Conservation (phyloP, 441 rosid species). For the Pelargonium cotyledonis region DNA sequence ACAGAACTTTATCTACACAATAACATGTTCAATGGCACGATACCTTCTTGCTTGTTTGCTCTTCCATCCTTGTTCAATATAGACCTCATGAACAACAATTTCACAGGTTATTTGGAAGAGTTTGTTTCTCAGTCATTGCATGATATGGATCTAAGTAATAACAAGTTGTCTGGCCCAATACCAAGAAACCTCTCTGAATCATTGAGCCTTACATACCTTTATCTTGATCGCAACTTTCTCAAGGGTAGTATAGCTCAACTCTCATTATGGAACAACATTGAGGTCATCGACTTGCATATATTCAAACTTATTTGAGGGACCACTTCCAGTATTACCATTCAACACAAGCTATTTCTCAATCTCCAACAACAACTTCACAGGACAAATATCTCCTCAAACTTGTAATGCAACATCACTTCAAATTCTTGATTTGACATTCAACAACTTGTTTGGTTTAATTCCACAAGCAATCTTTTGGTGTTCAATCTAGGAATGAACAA, state of each 20-base stretch:
- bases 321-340: background rate
- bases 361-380: background rate
- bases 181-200: background rate
- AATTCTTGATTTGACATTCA: background rate
- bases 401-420: background rate
- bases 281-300: background rate
- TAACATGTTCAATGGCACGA: too few relatives aligned
- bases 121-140: too few relatives aligned
- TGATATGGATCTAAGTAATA: background rate
- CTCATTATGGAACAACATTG: background rate
- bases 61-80: too few relatives aligned
- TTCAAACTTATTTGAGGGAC: background rate
- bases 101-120: too few relatives aligned
- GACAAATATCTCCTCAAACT: background rate
- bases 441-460: background rate
- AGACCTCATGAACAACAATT: too few relatives aligned
- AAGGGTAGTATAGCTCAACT: conserved; percentile 4
- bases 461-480: background rate
- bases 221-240: conserved; percentile 19
- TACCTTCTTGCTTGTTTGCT: too few relatives aligned
- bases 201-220: background rate
- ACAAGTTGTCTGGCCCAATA: background rate
- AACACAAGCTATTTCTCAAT: background rate
- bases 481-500: background rate
- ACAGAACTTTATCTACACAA: too few relatives aligned